A percentile compares a stretch with the other conserved stretches of the same genome.
Evolutionary conservation across 202 grass and related monocot genomes (phyloP).

Genomic region (Setaria viridis): DNA sequence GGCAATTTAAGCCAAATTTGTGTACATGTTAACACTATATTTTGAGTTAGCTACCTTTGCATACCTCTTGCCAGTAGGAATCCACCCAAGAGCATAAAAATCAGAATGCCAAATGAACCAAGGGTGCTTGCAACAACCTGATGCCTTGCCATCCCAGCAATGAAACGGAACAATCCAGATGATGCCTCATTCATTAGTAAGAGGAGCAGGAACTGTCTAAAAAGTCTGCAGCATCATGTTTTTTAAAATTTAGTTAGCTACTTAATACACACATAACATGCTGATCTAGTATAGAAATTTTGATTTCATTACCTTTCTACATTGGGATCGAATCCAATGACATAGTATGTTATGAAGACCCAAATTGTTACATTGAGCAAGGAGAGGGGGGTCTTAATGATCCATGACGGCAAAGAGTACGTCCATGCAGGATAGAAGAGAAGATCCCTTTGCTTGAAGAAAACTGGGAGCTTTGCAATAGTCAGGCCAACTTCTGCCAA

Average conservation of each 20-base stretch:
- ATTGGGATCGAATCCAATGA: constrained; percentile 85
- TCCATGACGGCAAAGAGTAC: constrained; percentile 73
- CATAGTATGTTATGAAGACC: constrained; percentile 79
- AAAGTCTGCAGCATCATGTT: constrained; percentile 57
- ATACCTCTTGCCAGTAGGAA: constrained; percentile 86
- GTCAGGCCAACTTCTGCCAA: constrained; percentile 71
- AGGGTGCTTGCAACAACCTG: constrained; percentile 80
- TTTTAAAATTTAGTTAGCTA: constrained; percentile 32
- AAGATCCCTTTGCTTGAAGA: constrained; percentile 88
- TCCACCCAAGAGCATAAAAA: constrained; percentile 72
- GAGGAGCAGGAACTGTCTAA: constrained; percentile 77
- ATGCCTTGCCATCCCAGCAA: constrained; percentile 65
- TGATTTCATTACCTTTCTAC: constrained; percentile 58
- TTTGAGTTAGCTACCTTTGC: constrained; percentile 27
- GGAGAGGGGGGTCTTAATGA: constrained; percentile 70
- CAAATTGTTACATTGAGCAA: constrained; percentile 75
- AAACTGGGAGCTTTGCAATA: constrained; percentile 78
- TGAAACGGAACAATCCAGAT: constrained; percentile 71
- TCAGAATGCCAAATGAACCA: constrained; percentile 70
- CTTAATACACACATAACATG: neutral
- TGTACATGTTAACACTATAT: constrained; percentile 3
- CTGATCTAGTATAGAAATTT: constrained; percentile 23
- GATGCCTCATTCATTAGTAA: constrained; percentile 71
- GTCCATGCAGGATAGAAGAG: constrained; percentile 88
- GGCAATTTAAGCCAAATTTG: neutral